phyloP scores from a whole-genome alignment of 176 grass and related monocot species.

The Avena sativa region DNA sequence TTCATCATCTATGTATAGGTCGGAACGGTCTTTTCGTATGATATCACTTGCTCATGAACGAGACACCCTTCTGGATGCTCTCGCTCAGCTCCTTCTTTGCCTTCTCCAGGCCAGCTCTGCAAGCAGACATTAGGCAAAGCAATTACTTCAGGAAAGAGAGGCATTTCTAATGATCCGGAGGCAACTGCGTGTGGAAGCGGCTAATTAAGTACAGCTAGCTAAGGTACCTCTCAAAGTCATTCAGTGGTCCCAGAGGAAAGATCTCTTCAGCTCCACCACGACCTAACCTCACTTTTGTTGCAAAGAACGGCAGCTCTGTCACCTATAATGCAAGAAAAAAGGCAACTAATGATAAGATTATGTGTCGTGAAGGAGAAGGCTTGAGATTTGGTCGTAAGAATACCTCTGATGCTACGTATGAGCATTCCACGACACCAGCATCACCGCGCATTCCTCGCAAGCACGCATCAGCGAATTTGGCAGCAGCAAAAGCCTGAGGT shows the following conservation, averaged over 20 bases:
- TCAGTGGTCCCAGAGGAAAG: constrained; percentile 85
- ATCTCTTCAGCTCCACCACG: constrained; percentile 80
- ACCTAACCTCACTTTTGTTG: constrained; percentile 84
- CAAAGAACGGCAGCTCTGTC: constrained; percentile 91
- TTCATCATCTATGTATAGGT: constrained; percentile 20
- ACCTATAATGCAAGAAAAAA: constrained; percentile 63
- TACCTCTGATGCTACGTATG: constrained; percentile 88
- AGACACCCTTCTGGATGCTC: constrained; percentile 90
- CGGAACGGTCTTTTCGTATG: background rate
- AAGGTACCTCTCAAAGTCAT: constrained; percentile 89
- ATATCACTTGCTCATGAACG: constrained; percentile 73
- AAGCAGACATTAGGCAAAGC: background rate
- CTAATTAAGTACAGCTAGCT: background rate
- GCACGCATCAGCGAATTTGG: constrained; percentile 86
- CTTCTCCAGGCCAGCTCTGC: constrained; percentile 76
- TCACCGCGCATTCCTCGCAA: constrained; percentile 86
- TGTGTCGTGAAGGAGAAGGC: background rate
- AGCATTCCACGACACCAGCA: constrained; percentile 77
- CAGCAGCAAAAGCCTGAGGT: constrained; percentile 77
- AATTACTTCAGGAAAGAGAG: background rate
- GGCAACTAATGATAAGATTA: background rate
- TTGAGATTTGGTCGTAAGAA: background rate
- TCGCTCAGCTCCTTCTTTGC: constrained; percentile 86
- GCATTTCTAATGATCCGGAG: background rate
- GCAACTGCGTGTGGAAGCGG: background rate